Evolutionary conservation across 768 basidiomycete species (phyloP).

Genomic region (Boletus reticulatus): DNA sequence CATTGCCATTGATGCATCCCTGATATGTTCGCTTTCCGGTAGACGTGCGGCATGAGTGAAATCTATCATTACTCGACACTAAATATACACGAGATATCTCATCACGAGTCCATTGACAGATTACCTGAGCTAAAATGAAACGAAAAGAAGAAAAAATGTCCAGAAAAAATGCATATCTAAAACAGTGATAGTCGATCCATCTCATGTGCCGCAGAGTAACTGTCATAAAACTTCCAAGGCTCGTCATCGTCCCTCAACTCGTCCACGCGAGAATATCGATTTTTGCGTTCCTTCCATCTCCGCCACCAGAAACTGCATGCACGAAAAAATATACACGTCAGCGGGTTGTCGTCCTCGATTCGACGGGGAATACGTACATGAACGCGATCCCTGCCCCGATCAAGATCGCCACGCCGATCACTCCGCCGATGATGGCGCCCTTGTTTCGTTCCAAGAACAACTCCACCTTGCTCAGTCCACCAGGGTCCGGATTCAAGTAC

Average conservation of each 20-base stretch:
- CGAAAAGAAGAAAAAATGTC: background rate
- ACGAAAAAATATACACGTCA: background rate
- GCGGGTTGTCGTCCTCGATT: background rate
- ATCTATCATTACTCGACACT: background rate
- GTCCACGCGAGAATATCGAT: slow-evolving; percentile 22
- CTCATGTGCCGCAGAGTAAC: slow-evolving; percentile 12
- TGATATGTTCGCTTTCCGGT: no score
- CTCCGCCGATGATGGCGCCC: slow-evolving; percentile 47
- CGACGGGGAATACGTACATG: slow-evolving; percentile 29
- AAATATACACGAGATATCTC: background rate
- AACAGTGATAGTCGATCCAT: slow-evolving; percentile 7
- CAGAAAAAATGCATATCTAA: background rate
- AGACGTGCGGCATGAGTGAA: no score
- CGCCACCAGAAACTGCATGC: slow-evolving; percentile 31
- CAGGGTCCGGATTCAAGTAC: slow-evolving; percentile 57
- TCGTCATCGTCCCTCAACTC: slow-evolving; percentile 30
- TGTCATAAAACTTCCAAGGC: slow-evolving; percentile 30
- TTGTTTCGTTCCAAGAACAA: slow-evolving; percentile 46
- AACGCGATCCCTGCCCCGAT: slow-evolving; percentile 36
- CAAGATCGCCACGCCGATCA: slow-evolving; percentile 40
- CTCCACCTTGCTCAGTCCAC: slow-evolving; percentile 42
- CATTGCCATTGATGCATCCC: background rate
- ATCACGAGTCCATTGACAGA: background rate
- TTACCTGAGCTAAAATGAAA: background rate
- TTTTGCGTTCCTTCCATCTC: slow-evolving; percentile 16